A percentile compares a stretch with the other conserved stretches of the same genome.
Conservation (phyloP, 2,329 filamentous ascomycete species). For the Aplosporella prunicola region DNA sequence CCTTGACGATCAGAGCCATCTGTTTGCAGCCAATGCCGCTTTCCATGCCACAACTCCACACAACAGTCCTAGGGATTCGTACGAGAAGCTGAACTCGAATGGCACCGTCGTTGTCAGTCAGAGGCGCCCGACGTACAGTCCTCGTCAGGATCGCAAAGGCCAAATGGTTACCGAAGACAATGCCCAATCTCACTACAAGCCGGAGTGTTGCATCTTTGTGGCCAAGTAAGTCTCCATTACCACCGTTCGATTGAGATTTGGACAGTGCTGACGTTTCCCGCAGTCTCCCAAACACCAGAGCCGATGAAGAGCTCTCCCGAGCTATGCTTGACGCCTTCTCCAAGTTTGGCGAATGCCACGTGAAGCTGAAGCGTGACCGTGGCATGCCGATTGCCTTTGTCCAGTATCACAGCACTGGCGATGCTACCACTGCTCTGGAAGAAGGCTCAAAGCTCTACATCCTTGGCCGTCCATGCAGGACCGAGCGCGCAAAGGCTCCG, state of each 20-base stretch:
- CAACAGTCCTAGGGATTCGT: too few species aligned
- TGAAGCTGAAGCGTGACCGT: conserved; percentile 7
- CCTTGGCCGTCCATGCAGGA: conserved; percentile 2
- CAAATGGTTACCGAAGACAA: conserved; percentile 3
- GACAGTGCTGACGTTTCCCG: background rate
- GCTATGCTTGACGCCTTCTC: background rate
- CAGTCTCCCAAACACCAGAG: conserved; percentile 1
- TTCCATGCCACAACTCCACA: too few species aligned
- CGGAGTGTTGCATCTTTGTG: conserved; percentile 7
- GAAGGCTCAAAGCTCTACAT: background rate
- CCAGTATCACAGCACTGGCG: background rate
- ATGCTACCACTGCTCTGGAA: conserved; percentile 1
- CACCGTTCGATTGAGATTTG: background rate
- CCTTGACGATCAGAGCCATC: too few species aligned
- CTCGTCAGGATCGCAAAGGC: background rate
- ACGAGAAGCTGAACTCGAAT: background rate
- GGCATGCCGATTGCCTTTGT: conserved; percentile 7
- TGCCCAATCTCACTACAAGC: conserved; percentile 2
- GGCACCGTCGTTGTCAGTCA: background rate
- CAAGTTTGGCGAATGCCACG: conserved; percentile 2
- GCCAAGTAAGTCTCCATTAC: conserved; percentile 6
- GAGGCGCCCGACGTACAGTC: background rate
- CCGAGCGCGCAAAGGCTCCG: conserved; percentile 6
- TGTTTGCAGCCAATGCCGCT: too few species aligned
- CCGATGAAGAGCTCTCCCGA: background rate